Percentiles rank a stretch among this genome's conserved stretches.
Conservation (phyloP, 2,329 filamentous ascomycete species). For the Hypoxylon sp. region DNA sequence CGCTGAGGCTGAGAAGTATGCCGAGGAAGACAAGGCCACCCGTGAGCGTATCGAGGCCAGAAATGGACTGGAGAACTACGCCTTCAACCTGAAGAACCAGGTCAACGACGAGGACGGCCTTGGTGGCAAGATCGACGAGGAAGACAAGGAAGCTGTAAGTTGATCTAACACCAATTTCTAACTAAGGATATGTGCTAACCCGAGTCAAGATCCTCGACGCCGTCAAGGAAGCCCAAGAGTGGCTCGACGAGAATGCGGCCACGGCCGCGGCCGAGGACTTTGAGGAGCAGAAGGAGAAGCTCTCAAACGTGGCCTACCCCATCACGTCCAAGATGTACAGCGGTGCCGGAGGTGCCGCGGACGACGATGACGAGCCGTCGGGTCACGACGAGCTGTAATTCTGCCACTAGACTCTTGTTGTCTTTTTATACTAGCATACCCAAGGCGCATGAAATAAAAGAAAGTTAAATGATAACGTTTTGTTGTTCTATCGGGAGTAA, state of each 20-base stretch:
- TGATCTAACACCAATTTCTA: conserved; percentile 14
- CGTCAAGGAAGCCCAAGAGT: conserved; percentile 95
- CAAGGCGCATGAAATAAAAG: conserved; percentile 42
- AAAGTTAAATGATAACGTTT: conserved; percentile 39
- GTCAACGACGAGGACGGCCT: conserved; percentile 96
- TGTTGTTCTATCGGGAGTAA: not conserved
- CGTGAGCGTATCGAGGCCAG: conserved; percentile 96
- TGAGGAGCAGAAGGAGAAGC: conserved; percentile 99
- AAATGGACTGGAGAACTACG: conserved; percentile 98
- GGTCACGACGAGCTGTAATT: conserved; percentile 81
- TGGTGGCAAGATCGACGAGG: conserved; percentile 96
- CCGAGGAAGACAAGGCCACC: conserved; percentile 98
- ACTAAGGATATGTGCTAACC: conserved; percentile 45
- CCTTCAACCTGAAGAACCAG: conserved; percentile 99
- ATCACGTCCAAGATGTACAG: conserved; percentile 98
- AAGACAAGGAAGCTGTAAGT: conserved; percentile 94
- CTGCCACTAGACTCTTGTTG: conserved; percentile 37
- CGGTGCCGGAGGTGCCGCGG: conserved; percentile 68
- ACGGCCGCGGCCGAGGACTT: conserved; percentile 92
- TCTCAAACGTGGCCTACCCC: conserved; percentile 94
- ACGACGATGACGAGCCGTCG: conserved; percentile 75
- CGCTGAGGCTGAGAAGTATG: conserved; percentile 96
- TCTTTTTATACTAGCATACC: conserved; percentile 44
- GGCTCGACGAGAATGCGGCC: conserved; percentile 93
- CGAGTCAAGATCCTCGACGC: conserved; percentile 77